Base-by-base conservation (phyloP, 1,284 basidiomycete species). In the Malassezia psittaci region DNA sequence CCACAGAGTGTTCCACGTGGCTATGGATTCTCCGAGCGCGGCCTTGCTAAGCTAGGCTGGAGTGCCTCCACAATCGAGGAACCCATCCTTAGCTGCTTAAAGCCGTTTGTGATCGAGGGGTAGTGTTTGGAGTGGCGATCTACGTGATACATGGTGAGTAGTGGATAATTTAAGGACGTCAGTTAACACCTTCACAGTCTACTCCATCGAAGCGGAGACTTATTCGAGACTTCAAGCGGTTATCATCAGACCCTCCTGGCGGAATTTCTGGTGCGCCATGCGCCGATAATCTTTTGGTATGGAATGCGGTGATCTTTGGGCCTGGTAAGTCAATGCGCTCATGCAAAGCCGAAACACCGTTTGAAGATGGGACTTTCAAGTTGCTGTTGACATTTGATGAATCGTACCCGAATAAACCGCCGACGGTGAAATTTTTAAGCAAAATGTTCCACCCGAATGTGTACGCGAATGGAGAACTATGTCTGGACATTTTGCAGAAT, bases 381-480 rank as follows among this genome's bases (percentile, higher is more conserved):
- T 85, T 96, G 16, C 81, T 91, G 36, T 81, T 98, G 48, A 90
- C 87, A 0, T 96, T 96, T 69, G 91, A 96, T 76, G 93, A 98
- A 75, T 87, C 88, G 3, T 96, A 98, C 76, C 93, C 93, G 15
- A 96, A 96, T 80, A 96, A 96, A 75, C 90, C 93, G 0, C 93
- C 93, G 5, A 87, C 87, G 1, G 93, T 96, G 67, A 91, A 93
- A 75, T 98, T 98, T 79, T 81, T 96, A 24, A 89, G 87, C 44
- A 85, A 89, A 62, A 96, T 96, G 91, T 96, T 96, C 79, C 93
- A 98, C 75, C 93, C 93, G 0, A 98, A 96, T 77, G 91, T 98
- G 13, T 98, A 96, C 77, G 88, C 88, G 50, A 96, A 96, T 68
- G 93, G 93, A 60, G 93, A 96, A 75, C 84, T 98, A 50, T 98